Evolutionary conservation across 345 rosid genomes (phyloP), one percentile per base, ranked within the genome.

Genomic region (Bruguiera gymnorhiza): DNA sequence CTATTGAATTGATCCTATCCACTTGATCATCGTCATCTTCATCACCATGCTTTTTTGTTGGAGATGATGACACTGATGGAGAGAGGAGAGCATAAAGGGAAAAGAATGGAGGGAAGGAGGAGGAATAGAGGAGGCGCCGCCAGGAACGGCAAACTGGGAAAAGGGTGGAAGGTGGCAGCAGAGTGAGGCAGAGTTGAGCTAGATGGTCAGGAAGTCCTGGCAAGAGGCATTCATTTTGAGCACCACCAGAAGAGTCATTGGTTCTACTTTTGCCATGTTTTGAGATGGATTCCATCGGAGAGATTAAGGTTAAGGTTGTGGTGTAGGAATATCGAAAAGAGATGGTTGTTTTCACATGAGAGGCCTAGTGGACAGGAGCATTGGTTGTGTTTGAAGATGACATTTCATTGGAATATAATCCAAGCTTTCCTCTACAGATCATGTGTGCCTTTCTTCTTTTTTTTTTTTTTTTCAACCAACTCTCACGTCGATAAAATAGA

Each of bases 201-300:
- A 87, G 51, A 57, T 87, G 79, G 39, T 87, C 76, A 8, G 92
- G 89, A 70, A 87, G 85, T 46, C 88, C 88, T 5, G 81, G 82
- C 32, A 79, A 48, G 10, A 69, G 23, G 63, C 39, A 20, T 57
- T 78, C 61, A 11, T 61, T 32, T 18, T 37, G 29, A 19, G 2
- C 1, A 55, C 13, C 3, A 55, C 13, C 6, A 19, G 30, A 10
- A 5, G 18, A 1, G 27, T 7, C 23, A 37, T 13, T 46, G 15
- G n/a, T 32, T 8, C 19, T 32, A 16, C 10, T 30, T 36, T 23
- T 56, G 57, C 23, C 52, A 4, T 21, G 11, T 18, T 70, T 23
- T 34, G 58, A 30, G 24, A 32, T 11, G 51, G 58, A 36, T 70
- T 61, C 51, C 73, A 54, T 63, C 3, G 62, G 3, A 70, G 50